These are phyloP conservation scores for Podospora anserina DNA, from an alignment of 495 filamentous ascomycete genomes.

Conservation along the genomic window DNA sequence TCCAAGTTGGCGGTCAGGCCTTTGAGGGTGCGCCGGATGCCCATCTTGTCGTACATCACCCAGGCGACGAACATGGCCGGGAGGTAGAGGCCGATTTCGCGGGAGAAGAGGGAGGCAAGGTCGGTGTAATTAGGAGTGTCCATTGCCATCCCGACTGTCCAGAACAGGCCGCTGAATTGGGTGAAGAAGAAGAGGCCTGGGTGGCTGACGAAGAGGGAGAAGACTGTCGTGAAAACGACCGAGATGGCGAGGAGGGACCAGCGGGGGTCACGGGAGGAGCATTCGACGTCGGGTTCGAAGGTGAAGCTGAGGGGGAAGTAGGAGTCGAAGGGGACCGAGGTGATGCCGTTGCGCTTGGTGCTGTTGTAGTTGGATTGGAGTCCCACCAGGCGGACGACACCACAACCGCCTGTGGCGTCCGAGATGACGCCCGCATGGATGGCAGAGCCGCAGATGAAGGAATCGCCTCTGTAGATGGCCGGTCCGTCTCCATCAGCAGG, in stretches of 20 bases:
- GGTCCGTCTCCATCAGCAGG: constrained; percentile 41
- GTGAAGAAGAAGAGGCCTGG: constrained; percentile 68
- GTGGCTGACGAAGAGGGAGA: constrained; percentile 70
- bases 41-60: constrained; percentile 67
- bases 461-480: constrained; percentile 73
- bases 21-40: constrained; percentile 44
- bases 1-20: constrained; percentile 63
- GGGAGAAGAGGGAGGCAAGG: constrained; percentile 56
- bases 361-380: constrained; percentile 15
- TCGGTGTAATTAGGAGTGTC: constrained; percentile 62
- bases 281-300: constrained; percentile 52
- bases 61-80: constrained; percentile 73
- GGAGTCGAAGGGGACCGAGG: constrained; percentile 22
- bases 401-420: constrained; percentile 69
- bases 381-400: constrained; percentile 22
- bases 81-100: constrained; percentile 66
- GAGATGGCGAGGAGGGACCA: constrained; percentile 64
- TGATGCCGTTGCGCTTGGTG: constrained; percentile 23
- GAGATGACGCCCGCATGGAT: constrained; percentile 73
- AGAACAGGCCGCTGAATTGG: constrained; percentile 67
- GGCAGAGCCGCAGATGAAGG: constrained; percentile 76
- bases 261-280: constrained; percentile 35
- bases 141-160: constrained; percentile 73
- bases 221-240: constrained; percentile 56
- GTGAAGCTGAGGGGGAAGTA: constrained; percentile 63